A percentile compares a stretch with the other conserved stretches of the same genome.
Evolutionary conservation across 345 rosid species (phyloP).

Genomic region (Salix caprea): DNA sequence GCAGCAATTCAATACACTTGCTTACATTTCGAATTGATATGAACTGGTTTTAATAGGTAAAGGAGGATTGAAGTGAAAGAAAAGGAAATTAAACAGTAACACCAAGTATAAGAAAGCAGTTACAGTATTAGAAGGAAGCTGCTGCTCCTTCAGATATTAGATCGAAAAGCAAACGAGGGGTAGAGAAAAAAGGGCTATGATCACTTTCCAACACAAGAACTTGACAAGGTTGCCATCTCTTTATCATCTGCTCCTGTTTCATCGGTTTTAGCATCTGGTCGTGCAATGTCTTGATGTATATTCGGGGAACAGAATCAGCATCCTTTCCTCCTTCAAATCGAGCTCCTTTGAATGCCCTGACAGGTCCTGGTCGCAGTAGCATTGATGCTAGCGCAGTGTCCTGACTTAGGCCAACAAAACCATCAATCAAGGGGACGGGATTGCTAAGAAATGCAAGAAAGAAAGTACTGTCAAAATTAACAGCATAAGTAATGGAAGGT

Average conservation of each 20-base stretch:
- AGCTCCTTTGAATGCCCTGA: conserved; percentile 22
- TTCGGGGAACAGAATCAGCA: conserved; percentile 29
- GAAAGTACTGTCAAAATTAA: too few species aligned
- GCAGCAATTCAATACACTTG: too few species aligned
- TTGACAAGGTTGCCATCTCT: conserved; percentile 34
- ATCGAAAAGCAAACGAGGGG: conserved; percentile 23
- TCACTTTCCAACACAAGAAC: conserved; percentile 31
- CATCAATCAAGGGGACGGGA: too few species aligned
- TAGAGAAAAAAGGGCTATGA: conserved; percentile 38
- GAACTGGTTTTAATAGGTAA: too few species aligned
- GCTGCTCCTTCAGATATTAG: conserved; percentile 23
- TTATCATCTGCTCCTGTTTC: conserved; percentile 30
- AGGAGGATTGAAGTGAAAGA: too few species aligned
- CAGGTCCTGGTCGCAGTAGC: conserved; percentile 33
- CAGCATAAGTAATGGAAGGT: too few species aligned
- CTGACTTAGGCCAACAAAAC: neutral
- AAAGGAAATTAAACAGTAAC: too few species aligned
- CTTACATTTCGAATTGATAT: too few species aligned
- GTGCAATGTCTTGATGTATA: conserved; percentile 30
- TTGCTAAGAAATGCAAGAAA: neutral
- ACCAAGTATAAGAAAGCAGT: neutral
- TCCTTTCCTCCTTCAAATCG: conserved; percentile 20
- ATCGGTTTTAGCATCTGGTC: conserved; percentile 19
- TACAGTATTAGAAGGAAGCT: conserved; percentile 6
- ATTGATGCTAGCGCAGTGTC: conserved; percentile 31